Conservation (phyloP, 176 grass and related monocot genomes). For the Carex littledalei region DNA sequence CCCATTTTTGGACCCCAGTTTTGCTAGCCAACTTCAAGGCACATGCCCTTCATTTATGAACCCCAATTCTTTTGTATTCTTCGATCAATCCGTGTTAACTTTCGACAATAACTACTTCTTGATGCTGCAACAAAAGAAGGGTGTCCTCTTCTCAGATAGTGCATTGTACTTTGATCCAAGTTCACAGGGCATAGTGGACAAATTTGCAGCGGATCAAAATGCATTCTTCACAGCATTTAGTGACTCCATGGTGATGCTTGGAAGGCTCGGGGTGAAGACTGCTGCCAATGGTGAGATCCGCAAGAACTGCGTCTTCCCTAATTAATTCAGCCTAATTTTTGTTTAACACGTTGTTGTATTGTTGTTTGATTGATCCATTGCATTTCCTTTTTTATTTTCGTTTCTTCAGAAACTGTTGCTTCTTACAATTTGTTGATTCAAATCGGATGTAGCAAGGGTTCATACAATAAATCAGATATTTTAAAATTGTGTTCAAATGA, state of each 20-base stretch:
- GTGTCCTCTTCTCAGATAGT: slow-evolving; percentile 55
- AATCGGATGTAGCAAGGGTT: neutral
- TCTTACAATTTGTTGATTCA: neutral
- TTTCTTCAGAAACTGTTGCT: neutral
- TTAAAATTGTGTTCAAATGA: neutral
- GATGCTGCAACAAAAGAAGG: slow-evolving; percentile 44
- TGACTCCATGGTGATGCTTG: slow-evolving; percentile 55
- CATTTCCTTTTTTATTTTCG: neutral
- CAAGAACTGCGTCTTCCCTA: slow-evolving; percentile 30
- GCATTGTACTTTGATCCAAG: slow-evolving; percentile 32
- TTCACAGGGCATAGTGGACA: slow-evolving; percentile 22
- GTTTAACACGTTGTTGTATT: neutral
- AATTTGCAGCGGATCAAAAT: slow-evolving; percentile 40
- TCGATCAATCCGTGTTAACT: slow-evolving; percentile 51
- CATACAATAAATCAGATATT: neutral
- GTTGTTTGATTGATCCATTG: neutral
- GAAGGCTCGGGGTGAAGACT: slow-evolving; percentile 41
- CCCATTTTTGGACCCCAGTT: slow-evolving; percentile 22
- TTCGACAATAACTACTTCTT: slow-evolving; percentile 72
- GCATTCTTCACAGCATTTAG: slow-evolving; percentile 59
- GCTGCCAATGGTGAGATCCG: slow-evolving; percentile 52
- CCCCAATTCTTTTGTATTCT: slow-evolving; percentile 36
- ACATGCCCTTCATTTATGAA: slow-evolving; percentile 36
- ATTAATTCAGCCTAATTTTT: neutral
- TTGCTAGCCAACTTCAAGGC: slow-evolving; percentile 41